Percentiles rank a stretch among this genome's conserved stretches.
Evolutionary conservation across 1,284 basidiomycete genomes (phyloP).

Genomic region (Coniferiporia sulphurascens): DNA sequence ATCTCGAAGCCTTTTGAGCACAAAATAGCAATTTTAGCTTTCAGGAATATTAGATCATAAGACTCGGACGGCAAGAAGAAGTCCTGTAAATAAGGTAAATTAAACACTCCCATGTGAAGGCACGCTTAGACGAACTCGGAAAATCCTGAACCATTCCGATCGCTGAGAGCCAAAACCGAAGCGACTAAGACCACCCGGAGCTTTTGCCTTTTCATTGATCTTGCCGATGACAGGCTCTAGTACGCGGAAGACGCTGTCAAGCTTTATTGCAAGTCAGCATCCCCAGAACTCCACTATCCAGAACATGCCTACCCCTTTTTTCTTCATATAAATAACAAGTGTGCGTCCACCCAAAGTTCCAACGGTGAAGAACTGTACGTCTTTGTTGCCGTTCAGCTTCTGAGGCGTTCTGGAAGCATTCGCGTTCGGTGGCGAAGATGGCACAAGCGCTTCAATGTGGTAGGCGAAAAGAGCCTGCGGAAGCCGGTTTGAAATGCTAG

Average conservation of each 20-base stretch:
- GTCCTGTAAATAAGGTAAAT: constrained; percentile 41
- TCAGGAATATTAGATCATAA: constrained; percentile 85
- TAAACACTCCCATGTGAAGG: neutral
- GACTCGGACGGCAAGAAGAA: constrained; percentile 92
- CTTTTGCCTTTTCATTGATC: constrained; percentile 71
- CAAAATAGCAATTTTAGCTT: constrained; percentile 86
- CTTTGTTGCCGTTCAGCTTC: constrained; percentile 82
- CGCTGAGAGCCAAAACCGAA: constrained; percentile 72
- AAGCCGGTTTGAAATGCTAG: neutral
- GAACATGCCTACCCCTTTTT: constrained; percentile 69
- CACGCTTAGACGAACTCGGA: constrained; percentile 48
- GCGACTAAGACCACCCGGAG: constrained; percentile 62
- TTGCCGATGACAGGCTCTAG: constrained; percentile 88
- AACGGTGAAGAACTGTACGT: constrained; percentile 93
- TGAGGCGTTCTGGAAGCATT: constrained; percentile 74
- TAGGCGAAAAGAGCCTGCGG: constrained; percentile 75
- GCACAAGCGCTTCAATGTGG: constrained; percentile 93
- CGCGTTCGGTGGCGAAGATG: constrained; percentile 65
- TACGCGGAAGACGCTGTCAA: constrained; percentile 90
- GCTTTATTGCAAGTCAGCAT: constrained; percentile 31
- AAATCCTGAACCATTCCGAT: constrained; percentile 90
- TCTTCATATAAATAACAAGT: constrained; percentile 93
- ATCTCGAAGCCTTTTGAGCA: constrained; percentile 96
- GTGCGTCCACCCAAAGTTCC: constrained; percentile 83
- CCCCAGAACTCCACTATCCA: neutral